Evolutionary conservation across 2,329 filamentous ascomycete genomes (phyloP).

Genomic region (Geosmithia putterillii): DNA sequence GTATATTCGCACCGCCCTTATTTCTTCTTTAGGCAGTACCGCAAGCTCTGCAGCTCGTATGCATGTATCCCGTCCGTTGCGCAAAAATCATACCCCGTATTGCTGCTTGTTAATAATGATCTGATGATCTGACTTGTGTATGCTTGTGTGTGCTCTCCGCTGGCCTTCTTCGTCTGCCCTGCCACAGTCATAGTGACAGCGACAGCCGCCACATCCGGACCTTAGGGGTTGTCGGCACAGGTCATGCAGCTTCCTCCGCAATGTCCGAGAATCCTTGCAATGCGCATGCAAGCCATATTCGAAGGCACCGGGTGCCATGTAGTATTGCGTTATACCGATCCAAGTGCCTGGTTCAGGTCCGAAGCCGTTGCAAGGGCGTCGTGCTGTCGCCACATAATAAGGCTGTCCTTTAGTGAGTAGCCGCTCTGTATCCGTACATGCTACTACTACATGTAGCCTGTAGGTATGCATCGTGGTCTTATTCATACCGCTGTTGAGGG

Average conservation of each 20-base stretch:
- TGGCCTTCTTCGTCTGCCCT: neutral
- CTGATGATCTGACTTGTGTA: too few species aligned
- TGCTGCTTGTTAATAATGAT: too few species aligned
- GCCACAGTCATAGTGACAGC: neutral
- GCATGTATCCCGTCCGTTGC: neutral
- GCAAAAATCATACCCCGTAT: too few species aligned
- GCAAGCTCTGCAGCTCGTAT: conserved; percentile 1
- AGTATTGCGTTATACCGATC: neutral
- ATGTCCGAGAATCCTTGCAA: neutral
- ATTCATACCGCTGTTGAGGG: too few species aligned
- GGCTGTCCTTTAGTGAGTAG: neutral
- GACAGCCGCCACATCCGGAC: neutral
- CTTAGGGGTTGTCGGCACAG: neutral
- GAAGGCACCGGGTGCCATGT: neutral
- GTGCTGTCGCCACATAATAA: neutral
- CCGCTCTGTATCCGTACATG: too few species aligned
- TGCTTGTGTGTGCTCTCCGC: neutral
- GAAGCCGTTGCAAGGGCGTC: neutral
- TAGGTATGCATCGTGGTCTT: too few species aligned
- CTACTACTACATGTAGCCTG: too few species aligned
- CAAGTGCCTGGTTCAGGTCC: neutral
- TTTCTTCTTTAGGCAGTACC: neutral
- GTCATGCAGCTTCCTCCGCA: neutral
- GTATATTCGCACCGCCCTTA: neutral
- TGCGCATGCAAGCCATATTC: neutral